Percentiles rank a stretch among this genome's conserved stretches.
phyloP scores from a whole-genome alignment of 2,329 filamentous ascomycete genomes.

The Septoria linicola region DNA sequence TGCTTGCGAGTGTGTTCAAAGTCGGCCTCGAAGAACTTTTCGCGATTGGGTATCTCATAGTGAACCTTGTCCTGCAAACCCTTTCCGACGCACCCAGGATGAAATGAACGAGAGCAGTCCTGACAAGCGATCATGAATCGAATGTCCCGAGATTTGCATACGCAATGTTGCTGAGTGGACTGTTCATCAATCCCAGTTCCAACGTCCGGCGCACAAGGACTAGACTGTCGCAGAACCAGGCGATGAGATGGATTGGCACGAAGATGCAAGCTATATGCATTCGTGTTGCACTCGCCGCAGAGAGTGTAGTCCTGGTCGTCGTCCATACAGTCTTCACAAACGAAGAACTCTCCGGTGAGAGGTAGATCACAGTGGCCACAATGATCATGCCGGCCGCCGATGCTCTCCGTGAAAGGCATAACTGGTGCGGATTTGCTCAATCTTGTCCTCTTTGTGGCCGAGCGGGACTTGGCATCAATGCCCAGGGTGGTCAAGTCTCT shows the following conservation, averaged over 20 bases:
- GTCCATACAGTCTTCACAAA: neutral
- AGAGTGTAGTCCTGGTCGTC: neutral
- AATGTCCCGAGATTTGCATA: conserved; percentile 6
- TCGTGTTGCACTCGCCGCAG: conserved; percentile 4
- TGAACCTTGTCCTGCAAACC: conserved; percentile 5
- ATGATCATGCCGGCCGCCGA: too few relatives aligned
- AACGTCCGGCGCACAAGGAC: neutral
- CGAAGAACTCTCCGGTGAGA: neutral
- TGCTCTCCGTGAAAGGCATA: neutral
- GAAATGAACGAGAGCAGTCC: conserved; percentile 12
- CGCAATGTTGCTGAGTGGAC: conserved; percentile 8
- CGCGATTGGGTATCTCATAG: conserved; percentile 3
- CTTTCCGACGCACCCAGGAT: conserved; percentile 19
- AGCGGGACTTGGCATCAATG: neutral
- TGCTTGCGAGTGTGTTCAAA: neutral
- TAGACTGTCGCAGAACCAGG: neutral
- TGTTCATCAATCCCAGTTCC: neutral
- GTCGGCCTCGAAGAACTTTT: conserved; percentile 6
- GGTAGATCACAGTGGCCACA: too few relatives aligned
- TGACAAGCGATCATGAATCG: conserved; percentile 20
- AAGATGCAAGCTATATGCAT: conserved; percentile 1
- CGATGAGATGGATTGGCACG: neutral
- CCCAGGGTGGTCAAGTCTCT: neutral
- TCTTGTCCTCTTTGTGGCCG: neutral
- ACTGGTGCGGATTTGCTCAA: neutral